phyloP scores from a whole-genome alignment of 1,284 basidiomycete genomes.

The Boletellus deceptivus region DNA sequence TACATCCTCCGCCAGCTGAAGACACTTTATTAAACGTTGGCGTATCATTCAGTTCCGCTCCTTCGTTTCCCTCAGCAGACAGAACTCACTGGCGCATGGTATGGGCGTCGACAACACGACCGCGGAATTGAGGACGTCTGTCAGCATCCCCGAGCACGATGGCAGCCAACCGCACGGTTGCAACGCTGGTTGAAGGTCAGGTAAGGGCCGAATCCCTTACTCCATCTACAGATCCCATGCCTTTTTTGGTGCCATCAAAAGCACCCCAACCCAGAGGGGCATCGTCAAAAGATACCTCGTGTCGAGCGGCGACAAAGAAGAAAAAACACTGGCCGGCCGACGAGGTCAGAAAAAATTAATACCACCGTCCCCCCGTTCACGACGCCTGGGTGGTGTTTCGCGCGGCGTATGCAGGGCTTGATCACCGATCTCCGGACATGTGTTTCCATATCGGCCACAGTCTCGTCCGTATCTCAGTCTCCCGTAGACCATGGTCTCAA shows the following conservation, averaged over 20 bases:
- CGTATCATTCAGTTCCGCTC: not conserved
- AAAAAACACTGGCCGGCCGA: slow-evolving; percentile 5
- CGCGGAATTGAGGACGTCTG: slow-evolving; percentile 6
- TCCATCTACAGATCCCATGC: slow-evolving; percentile 7
- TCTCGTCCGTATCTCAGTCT: slow-evolving; percentile 1
- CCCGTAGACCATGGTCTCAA: not conserved
- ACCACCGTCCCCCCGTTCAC: not conserved
- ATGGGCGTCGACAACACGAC: not conserved
- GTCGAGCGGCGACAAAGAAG: not conserved
- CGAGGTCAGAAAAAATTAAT: slow-evolving; percentile 2
- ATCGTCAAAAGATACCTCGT: slow-evolving; percentile 8
- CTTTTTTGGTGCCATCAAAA: not conserved
- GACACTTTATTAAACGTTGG: not conserved
- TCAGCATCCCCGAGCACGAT: not conserved
- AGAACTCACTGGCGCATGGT: not conserved
- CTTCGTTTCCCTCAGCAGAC: not conserved
- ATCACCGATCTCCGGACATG: slow-evolving; percentile 9
- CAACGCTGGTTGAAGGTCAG: not conserved
- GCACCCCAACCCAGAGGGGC: not conserved
- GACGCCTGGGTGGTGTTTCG: not conserved
- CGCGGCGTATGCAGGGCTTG: not conserved
- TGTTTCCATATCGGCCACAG: not conserved
- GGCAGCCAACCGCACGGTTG: not conserved
- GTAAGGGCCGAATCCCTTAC: not conserved
- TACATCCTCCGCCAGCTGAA: slow-evolving; percentile 1